These are phyloP conservation scores for Acer campestre DNA, from an alignment of 345 rosid species.

Conservation along the genomic window DNA sequence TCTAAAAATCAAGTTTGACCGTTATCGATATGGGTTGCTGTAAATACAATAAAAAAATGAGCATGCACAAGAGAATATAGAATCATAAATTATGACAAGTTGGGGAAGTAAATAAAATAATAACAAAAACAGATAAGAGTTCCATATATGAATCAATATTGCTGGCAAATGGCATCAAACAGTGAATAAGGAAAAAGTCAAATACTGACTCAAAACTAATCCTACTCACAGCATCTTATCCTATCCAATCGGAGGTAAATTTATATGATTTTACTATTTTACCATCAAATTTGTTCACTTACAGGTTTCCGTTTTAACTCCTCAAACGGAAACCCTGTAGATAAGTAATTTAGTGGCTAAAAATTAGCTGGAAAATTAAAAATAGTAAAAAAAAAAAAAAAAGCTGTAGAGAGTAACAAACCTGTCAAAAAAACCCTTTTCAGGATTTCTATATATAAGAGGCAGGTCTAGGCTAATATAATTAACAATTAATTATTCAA, in stretches of 20 bases:
- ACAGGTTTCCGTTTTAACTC: too few species aligned
- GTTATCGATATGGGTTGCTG: neutral
- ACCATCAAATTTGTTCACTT: too few species aligned
- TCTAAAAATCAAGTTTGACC: too few species aligned
- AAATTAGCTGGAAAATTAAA: neutral
- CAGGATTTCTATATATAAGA: neutral
- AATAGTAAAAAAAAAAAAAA: too few species aligned
- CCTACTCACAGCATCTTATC: neutral
- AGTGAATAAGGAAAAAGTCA: too few species aligned
- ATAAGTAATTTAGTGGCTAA: neutral
- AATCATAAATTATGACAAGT: neutral
- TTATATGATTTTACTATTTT: neutral
- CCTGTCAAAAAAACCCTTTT: neutral
- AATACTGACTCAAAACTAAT: neutral
- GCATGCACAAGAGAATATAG: neutral
- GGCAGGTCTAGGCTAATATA: too few species aligned
- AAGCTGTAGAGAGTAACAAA: too few species aligned
- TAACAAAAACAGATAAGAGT: neutral
- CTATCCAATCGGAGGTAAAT: neutral
- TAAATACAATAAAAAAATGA: neutral
- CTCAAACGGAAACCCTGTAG: neutral
- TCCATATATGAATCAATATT: too few species aligned
- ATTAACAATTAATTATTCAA: too few species aligned
- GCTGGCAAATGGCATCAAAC: too few species aligned
- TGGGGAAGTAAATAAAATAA: neutral